Conservation (phyloP, 768 basidiomycete genomes). For the Trametes maxima region DNA sequence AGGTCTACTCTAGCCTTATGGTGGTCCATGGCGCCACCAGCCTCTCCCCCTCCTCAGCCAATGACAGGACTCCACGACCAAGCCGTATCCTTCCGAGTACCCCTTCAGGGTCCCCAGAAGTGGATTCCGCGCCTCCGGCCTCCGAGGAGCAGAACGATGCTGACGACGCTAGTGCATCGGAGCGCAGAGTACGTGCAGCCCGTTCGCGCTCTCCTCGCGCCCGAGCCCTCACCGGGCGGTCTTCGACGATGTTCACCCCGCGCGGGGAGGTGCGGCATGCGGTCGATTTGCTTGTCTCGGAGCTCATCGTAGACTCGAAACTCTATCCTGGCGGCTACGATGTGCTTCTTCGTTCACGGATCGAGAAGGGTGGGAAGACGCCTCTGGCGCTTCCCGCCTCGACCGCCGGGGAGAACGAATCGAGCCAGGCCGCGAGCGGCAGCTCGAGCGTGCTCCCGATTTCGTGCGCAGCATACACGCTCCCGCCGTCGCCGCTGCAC, state of each 20-base stretch:
- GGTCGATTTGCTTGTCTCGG: constrained; percentile 76
- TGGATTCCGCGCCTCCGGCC: neutral
- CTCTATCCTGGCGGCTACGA: constrained; percentile 78
- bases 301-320: constrained; percentile 81
- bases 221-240: constrained; percentile 33
- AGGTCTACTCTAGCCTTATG: constrained; percentile 53
- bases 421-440: constrained; percentile 9
- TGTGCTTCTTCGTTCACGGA: constrained; percentile 47
- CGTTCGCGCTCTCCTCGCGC: constrained; percentile 35
- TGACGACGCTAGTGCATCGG: constrained; percentile 10
- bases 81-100: constrained; percentile 36
- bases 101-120: neutral
- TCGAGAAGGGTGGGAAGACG: constrained; percentile 40
- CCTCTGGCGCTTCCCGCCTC: constrained; percentile 39
- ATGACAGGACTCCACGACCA: constrained; percentile 45
- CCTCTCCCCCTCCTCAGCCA: constrained; percentile 21
- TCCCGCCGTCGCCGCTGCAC: constrained; percentile 82
- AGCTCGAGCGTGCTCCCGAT: constrained; percentile 49
- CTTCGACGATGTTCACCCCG: constrained; percentile 59
- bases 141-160: constrained; percentile 10
- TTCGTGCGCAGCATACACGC: constrained; percentile 62
- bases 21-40: constrained; percentile 42
- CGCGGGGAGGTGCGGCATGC: constrained; percentile 62
- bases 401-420: constrained; percentile 22
- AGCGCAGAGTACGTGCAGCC: constrained; percentile 23